phyloP scores from a whole-genome alignment of 495 filamentous ascomycete genomes.

The Oleoguttula mirabilis region DNA sequence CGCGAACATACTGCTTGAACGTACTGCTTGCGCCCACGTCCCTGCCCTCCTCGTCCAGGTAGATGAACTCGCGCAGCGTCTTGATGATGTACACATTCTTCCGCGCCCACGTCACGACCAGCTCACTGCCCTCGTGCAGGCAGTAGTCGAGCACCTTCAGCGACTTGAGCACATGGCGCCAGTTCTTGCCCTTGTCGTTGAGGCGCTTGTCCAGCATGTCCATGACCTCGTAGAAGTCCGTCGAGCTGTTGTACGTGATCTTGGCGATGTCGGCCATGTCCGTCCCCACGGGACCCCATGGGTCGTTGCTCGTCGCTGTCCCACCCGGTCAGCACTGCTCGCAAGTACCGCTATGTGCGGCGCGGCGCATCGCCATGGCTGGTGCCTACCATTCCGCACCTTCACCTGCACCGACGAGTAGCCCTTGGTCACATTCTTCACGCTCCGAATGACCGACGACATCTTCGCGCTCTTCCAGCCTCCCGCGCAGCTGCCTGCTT shows the following conservation, averaged over 20 bases:
- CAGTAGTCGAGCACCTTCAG: slow-evolving; percentile 97
- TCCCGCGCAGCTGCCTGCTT: too few species aligned
- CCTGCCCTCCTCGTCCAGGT: slow-evolving; percentile 84
- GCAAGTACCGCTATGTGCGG: neutral
- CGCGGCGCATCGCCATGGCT: slow-evolving; percentile 1
- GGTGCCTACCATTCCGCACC: slow-evolving; percentile 89
- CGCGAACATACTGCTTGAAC: slow-evolving; percentile 14
- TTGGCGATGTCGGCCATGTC: slow-evolving; percentile 99
- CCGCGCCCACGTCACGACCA: slow-evolving; percentile 94
- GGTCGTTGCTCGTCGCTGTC: slow-evolving; percentile 93
- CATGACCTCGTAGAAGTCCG: slow-evolving; percentile 98
- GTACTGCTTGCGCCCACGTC: slow-evolving; percentile 94
- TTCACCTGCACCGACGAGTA: slow-evolving; percentile 97
- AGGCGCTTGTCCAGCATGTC: slow-evolving; percentile 99
- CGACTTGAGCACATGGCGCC: slow-evolving; percentile 96
- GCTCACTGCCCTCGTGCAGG: slow-evolving; percentile 90
- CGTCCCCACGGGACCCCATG: slow-evolving; percentile 95
- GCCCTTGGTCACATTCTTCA: slow-evolving; percentile 99
- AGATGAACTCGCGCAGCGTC: slow-evolving; percentile 90
- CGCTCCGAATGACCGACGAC: slow-evolving; percentile 95
- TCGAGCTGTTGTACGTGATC: slow-evolving; percentile 92
- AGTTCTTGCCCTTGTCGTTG: slow-evolving; percentile 99
- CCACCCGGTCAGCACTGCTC: slow-evolving; percentile 18
- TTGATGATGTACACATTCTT: slow-evolving; percentile 99
- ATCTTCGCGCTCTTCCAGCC: too few species aligned